Conservation (phyloP, 1,139 yeast genomes). For the Yamadazyma blattariae region DNA sequence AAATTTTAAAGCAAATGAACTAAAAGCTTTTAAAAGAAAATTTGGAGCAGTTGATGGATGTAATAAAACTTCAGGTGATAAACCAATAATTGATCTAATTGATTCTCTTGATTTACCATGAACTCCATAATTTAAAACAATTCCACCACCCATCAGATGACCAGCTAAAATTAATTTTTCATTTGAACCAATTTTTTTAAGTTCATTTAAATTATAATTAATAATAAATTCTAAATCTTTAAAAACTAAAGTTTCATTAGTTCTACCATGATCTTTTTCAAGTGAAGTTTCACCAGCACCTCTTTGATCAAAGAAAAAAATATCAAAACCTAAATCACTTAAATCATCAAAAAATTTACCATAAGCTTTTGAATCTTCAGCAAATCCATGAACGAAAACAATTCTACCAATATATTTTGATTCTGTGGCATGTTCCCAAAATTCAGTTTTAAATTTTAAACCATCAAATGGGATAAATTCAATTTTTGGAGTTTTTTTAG, state of each 20-base stretch:
- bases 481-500: constrained; percentile 28
- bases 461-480: constrained; percentile 32
- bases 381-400: constrained; percentile 77
- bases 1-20: constrained; percentile 47
- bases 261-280: constrained; percentile 56
- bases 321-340: constrained; percentile 63
- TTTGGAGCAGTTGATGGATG: constrained; percentile 62
- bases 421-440: constrained; percentile 38
- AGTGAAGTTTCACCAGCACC: constrained; percentile 82
- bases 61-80: constrained; percentile 66
- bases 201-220: constrained; percentile 27
- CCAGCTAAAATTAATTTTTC: constrained; percentile 66
- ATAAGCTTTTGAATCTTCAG: constrained; percentile 60
- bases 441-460: constrained; percentile 37
- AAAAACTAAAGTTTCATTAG: constrained; percentile 63
- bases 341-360: constrained; percentile 58
- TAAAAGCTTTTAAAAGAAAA: constrained; percentile 37
- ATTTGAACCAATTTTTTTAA: constrained; percentile 27
- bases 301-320: constrained; percentile 79
- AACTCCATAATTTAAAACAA: constrained; percentile 69
- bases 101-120: constrained; percentile 56
- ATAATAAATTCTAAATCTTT: constrained; percentile 70
- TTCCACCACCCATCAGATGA: constrained; percentile 97
- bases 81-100: constrained; percentile 54
- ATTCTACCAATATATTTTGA: constrained; percentile 51